A percentile compares a stretch with the other conserved stretches of the same genome.
These are phyloP conservation scores for Schizopora paradoxa DNA, from an alignment of 1,284 basidiomycete species.

Conservation along the genomic window DNA sequence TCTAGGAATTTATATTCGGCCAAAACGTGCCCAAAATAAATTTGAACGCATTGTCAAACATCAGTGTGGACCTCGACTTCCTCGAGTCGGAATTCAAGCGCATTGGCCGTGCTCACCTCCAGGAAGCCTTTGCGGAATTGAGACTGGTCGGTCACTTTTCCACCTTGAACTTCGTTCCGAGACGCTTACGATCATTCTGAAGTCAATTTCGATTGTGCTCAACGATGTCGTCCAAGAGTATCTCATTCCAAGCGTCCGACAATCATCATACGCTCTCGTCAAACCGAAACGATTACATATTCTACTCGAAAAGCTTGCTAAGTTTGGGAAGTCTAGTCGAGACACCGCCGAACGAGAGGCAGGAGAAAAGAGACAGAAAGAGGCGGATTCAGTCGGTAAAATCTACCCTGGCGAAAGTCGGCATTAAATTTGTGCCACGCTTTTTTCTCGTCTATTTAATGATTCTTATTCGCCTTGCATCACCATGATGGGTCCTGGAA, in stretches of 20 bases:
- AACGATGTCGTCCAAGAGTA: conserved; percentile 74
- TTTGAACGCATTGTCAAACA: conserved; percentile 81
- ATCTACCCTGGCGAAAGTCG: conserved; percentile 12
- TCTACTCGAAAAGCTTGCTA: conserved; percentile 76
- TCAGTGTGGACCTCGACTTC: conserved; percentile 80
- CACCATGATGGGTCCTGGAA: too few relatives aligned
- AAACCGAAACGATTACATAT: conserved; percentile 72
- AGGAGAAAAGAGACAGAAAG: conserved; percentile 16
- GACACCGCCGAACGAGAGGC: conserved; percentile 37
- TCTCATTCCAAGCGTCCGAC: conserved; percentile 68
- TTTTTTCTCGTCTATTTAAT: background rate
- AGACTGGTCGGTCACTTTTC: conserved; percentile 54
- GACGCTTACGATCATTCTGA: conserved; percentile 5
- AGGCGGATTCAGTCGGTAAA: conserved; percentile 16
- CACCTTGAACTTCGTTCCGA: conserved; percentile 2
- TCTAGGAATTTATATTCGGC: conserved; percentile 74
- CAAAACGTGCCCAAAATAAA: conserved; percentile 78
- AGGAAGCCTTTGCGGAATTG: conserved; percentile 76
- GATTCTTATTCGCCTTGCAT: too few relatives aligned
- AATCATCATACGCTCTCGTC: conserved; percentile 66
- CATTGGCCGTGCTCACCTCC: conserved; percentile 66
- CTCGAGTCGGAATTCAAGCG: conserved; percentile 77
- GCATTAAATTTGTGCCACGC: too few relatives aligned
- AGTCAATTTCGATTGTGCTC: conserved; percentile 79
- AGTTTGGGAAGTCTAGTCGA: conserved; percentile 57